These are phyloP conservation scores for Leonotis leonurus DNA, from an alignment of 257 asterid genomes.

Conservation along the genomic window DNA sequence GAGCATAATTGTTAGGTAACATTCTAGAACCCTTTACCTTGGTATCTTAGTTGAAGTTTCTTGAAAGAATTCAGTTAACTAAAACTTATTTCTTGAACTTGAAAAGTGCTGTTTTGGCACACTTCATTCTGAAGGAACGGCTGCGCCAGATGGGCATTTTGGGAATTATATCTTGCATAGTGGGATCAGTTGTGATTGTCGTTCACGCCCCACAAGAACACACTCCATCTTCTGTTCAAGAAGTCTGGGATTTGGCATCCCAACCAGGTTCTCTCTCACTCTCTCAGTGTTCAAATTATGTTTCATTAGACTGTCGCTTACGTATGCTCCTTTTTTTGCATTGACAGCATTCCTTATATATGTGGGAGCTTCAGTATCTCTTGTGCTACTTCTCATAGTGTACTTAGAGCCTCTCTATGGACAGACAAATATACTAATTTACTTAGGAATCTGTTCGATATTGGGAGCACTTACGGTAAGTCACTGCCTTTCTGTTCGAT, in stretches of 20 bases:
- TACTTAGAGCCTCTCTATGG: slow-evolving; percentile 62
- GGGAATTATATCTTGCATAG: slow-evolving; percentile 57
- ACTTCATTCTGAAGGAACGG: slow-evolving; percentile 57
- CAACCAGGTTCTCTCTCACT: slow-evolving; percentile 37
- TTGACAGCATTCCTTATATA: slow-evolving; percentile 51
- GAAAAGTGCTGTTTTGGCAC: slow-evolving; percentile 53
- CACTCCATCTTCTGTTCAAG: slow-evolving; percentile 49
- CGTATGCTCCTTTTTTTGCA: slow-evolving; percentile 19
- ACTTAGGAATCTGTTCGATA: slow-evolving; percentile 62
- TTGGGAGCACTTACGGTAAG: slow-evolving; percentile 70
- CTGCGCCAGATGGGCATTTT: slow-evolving; percentile 46
- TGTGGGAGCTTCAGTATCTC: slow-evolving; percentile 39
- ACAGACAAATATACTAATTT: slow-evolving; percentile 53
- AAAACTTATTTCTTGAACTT: slow-evolving; percentile 25
- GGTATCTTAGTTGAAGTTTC: background rate
- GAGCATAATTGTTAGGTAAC: slow-evolving; percentile 84
- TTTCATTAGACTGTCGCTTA: background rate
- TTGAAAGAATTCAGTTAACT: slow-evolving; percentile 1
- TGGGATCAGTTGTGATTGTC: slow-evolving; percentile 56
- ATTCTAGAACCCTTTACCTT: background rate
- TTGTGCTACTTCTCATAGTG: slow-evolving; percentile 45
- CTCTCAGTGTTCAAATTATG: background rate
- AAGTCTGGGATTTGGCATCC: slow-evolving; percentile 60
- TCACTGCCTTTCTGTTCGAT: background rate
- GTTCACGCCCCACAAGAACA: slow-evolving; percentile 66